Evolutionary conservation across 371 early-diverging fungal species (phyloP).

Genomic region (Mucor piriformis): DNA sequence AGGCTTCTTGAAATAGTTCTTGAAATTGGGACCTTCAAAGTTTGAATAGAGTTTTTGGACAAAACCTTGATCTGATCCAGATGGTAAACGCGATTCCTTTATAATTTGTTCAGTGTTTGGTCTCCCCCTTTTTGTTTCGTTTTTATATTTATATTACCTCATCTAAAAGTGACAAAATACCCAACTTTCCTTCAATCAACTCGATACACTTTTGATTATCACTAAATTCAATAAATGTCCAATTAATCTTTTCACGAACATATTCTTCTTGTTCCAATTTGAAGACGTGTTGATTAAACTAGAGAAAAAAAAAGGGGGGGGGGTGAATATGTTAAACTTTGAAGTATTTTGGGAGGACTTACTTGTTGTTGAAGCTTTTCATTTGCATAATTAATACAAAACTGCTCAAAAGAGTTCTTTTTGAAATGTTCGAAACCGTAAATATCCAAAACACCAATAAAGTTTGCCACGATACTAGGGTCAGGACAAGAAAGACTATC

Average conservation of each 20-base stretch:
- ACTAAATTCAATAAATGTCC: conserved; percentile 94
- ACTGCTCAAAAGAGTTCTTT: conserved; percentile 99
- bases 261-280: conserved; percentile 97
- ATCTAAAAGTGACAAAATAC: conserved; percentile 95
- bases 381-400: conserved; percentile 99
- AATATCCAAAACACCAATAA: conserved; percentile 97
- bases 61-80: conserved; percentile 83
- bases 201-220: conserved; percentile 99
- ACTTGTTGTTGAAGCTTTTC: conserved; percentile 95
- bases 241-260: conserved; percentile 90
- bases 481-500: conserved; percentile 65
- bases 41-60: conserved; percentile 84
- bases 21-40: conserved; percentile 70
- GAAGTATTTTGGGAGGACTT: not conserved
- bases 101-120: too few species aligned
- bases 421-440: conserved; percentile 97
- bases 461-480: conserved; percentile 54
- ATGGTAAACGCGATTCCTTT: conserved; percentile 87
- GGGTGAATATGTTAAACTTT: too few species aligned
- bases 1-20: conserved; percentile 88
- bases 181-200: conserved; percentile 95
- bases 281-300: conserved; percentile 78
- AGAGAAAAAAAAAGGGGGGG: not conserved
- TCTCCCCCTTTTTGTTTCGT: not conserved
- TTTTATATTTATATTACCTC: conserved; percentile 61